A percentile compares a stretch with the other conserved stretches of the same genome.
These are phyloP conservation scores for Apiotrichum akiyoshidainum DNA, from an alignment of 1,284 basidiomycete genomes.

Conservation along the genomic window DNA sequence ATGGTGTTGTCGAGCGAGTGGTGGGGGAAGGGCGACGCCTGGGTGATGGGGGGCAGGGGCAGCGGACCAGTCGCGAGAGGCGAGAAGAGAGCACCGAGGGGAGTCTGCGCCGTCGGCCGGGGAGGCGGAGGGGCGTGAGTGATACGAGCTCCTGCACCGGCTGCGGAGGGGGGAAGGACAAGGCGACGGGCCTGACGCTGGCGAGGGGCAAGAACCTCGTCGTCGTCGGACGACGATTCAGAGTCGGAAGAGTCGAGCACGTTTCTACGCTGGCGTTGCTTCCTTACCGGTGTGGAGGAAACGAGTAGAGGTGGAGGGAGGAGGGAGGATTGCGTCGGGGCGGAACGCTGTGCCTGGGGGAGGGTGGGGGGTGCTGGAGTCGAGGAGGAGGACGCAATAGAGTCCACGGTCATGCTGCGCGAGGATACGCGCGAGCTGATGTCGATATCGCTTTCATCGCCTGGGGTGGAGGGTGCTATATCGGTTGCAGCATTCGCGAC, in stretches of 20 bases:
- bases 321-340: background rate
- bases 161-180: conserved; percentile 13
- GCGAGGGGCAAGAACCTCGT: conserved; percentile 14
- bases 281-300: conserved; percentile 2
- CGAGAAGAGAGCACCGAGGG: conserved; percentile 34
- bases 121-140: conserved; percentile 9
- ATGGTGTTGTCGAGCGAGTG: conserved; percentile 48
- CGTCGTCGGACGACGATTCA: conserved; percentile 39
- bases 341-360: conserved; percentile 5
- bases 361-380: background rate
- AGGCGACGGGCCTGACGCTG: conserved; percentile 19
- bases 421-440: conserved; percentile 13
- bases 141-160: conserved; percentile 12
- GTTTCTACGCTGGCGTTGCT: conserved; percentile 3
- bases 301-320: conserved; percentile 3
- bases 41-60: conserved; percentile 20
- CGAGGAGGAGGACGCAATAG: background rate
- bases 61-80: conserved; percentile 16
- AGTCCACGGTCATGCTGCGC: conserved; percentile 14
- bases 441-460: conserved; percentile 15
- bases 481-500: background rate
- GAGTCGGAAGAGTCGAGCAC: conserved; percentile 41
- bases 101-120: conserved; percentile 17
- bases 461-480: conserved; percentile 1
- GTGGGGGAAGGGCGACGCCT: conserved; percentile 43